Evolutionary conservation across 331 rosid species (phyloP).

Genomic region (Acacia concinna): DNA sequence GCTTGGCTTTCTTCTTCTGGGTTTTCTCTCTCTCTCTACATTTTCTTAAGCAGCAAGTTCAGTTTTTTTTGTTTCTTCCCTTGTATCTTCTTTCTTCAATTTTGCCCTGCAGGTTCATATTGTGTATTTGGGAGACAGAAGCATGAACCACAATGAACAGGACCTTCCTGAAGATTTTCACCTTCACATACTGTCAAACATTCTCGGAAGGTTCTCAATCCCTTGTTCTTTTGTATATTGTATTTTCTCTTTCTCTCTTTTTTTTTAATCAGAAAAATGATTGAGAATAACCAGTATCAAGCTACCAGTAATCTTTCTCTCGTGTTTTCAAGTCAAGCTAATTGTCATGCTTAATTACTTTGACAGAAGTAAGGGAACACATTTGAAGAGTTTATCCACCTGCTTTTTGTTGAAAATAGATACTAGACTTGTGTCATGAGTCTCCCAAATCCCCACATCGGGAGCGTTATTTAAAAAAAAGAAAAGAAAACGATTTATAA

Average conservation of each 20-base stretch:
- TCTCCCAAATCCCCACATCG: not conserved
- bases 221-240: constrained; percentile 11
- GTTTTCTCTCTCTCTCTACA: not conserved
- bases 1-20: not conserved
- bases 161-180: constrained; percentile 53
- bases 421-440: not conserved
- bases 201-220: constrained; percentile 56
- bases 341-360: not conserved
- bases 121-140: constrained; percentile 55
- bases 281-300: not conserved
- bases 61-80: constrained; percentile 17
- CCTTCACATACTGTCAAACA: constrained; percentile 47
- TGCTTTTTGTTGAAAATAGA: not conserved
- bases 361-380: not conserved
- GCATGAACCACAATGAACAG: constrained; percentile 34
- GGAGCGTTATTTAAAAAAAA: no score
- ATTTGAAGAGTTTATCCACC: not conserved
- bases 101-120: constrained; percentile 49
- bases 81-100: not conserved
- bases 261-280: not conserved
- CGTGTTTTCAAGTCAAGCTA: not conserved
- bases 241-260: not conserved
- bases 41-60: not conserved
- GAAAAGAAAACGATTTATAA: not conserved
- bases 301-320: not conserved